Base-by-base conservation (phyloP, 441 rosid genomes). In the Populus hybrid region DNA sequence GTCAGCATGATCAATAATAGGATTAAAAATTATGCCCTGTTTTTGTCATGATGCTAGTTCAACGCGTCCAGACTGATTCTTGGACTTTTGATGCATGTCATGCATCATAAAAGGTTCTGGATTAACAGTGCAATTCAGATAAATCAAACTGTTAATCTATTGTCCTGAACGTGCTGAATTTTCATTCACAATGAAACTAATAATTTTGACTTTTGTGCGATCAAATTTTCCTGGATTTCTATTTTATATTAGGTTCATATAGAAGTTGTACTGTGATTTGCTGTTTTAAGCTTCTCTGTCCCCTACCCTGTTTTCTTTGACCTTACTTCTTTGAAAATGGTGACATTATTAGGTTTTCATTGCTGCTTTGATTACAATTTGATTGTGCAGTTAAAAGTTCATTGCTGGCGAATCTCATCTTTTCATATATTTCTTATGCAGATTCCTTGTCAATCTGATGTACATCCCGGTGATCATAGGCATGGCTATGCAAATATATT, bases 401-500 rank as follows among this genome's bases (percentile, higher is more conserved):
- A 10, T 63, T 59, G 66, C 40, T 70, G 21, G 72, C 28, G 42
- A 46, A 75, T 65, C 24, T 35, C 46, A 42, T 72, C 73, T 42
- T 72, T 72, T 30, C 64, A 24, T 81, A 67, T 70, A 40, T 79
- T 73, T 81, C 70, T 79, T 75, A 23, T 86, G 85, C 85, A 90
- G 96, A 81, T 84, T 81, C 82, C 73, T 79, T 82, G 87, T 77
- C 69, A 83, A 69, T 57, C 77, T 69, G 82, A 78, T 66, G 76
- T 78, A 78, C 79, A 76, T 35, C 67, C 28, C 32, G 66, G 74
- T 20, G 79, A 79, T 18, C 81, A 40, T 67, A 90, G 94, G 97
- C 88, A 86, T 76, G 87, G 64, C 61, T 80, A 50, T 72, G 65
- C 50, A 67, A 84, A 74, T 36, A 4, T 74, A 40, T 81, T 69